phyloP scores from a whole-genome alignment of 2,329 filamentous ascomycete species.

The Endothia cerciana region DNA sequence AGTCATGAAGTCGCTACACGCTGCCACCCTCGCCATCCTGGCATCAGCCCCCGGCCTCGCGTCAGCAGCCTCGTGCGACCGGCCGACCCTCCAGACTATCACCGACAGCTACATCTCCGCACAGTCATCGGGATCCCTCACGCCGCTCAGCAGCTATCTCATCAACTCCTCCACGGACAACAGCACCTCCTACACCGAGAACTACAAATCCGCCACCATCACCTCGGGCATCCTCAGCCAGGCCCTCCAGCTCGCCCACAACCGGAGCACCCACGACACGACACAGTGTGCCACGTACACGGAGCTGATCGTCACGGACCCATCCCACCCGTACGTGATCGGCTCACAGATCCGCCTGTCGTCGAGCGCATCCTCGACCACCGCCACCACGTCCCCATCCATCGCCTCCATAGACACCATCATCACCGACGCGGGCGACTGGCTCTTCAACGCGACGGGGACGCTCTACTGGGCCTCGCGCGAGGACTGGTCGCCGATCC shows the following conservation, averaged over 20 bases:
- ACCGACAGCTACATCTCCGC: constrained; percentile 33
- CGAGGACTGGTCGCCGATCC: constrained; percentile 42
- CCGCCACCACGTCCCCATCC: constrained; percentile 24
- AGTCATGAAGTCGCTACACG: not conserved
- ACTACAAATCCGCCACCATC: constrained; percentile 39
- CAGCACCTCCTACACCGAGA: constrained; percentile 38
- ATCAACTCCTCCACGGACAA: not conserved
- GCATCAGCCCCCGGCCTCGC: not conserved
- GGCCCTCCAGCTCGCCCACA: constrained; percentile 41
- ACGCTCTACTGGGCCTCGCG: constrained; percentile 41
- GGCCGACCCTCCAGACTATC: constrained; percentile 30
- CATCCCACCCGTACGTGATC: constrained; percentile 41
- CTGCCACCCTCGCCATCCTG: not conserved
- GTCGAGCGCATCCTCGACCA: constrained; percentile 12
- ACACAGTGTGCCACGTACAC: constrained; percentile 43
- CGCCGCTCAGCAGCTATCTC: constrained; percentile 24
- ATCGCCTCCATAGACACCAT: constrained; percentile 38
- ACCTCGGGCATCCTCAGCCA: constrained; percentile 38
- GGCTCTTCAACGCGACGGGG: constrained; percentile 44
- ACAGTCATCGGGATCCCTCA: constrained; percentile 32
- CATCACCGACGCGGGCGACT: constrained; percentile 42
- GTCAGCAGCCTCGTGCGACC: constrained; percentile 27
- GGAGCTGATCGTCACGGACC: constrained; percentile 40
- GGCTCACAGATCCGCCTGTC: constrained; percentile 42
- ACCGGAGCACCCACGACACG: constrained; percentile 43